phyloP scores from a whole-genome alignment of 108 stramenopile species.

The Aureococcus anophagefferens region DNA sequence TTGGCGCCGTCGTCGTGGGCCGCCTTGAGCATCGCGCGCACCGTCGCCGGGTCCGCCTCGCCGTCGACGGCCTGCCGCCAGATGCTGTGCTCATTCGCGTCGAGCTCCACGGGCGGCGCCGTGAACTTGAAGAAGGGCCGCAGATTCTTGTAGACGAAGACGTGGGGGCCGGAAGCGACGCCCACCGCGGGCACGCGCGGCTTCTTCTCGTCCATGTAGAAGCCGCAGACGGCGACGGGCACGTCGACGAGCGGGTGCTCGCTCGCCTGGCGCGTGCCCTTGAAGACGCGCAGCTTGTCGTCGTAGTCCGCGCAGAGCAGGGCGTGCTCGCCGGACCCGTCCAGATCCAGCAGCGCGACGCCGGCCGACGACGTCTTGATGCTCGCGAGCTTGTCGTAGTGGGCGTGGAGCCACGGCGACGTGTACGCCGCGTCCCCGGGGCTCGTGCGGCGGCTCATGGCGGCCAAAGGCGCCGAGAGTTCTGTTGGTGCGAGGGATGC shows the following conservation, averaged over 20 bases:
- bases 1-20: conserved; percentile 5
- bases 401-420: not conserved
- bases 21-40: not conserved
- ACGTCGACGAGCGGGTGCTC: conserved; percentile 22
- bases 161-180: conserved; percentile 21
- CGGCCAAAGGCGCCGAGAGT: too few relatives aligned
- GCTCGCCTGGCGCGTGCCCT: conserved; percentile 9
- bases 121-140: conserved; percentile 26
- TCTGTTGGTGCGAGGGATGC: too few relatives aligned
- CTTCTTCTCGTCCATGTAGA: conserved; percentile 16
- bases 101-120: conserved; percentile 15
- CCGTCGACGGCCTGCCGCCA: conserved; percentile 14
- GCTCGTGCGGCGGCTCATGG: too few relatives aligned
- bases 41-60: not conserved
- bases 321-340: not conserved
- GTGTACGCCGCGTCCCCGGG: not conserved
- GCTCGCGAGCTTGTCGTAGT: not conserved
- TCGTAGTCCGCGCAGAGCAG: not conserved
- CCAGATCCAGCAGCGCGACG: not conserved
- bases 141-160: conserved; percentile 23
- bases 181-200: conserved; percentile 18
- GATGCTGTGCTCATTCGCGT: conserved; percentile 8
- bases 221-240: conserved; percentile 15
- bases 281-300: not conserved
- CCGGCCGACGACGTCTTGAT: not conserved